Percentiles rank a stretch among this genome's conserved stretches.
Conservation (phyloP, 163 green algal species). For the Scenedesmus sp. region DNA sequence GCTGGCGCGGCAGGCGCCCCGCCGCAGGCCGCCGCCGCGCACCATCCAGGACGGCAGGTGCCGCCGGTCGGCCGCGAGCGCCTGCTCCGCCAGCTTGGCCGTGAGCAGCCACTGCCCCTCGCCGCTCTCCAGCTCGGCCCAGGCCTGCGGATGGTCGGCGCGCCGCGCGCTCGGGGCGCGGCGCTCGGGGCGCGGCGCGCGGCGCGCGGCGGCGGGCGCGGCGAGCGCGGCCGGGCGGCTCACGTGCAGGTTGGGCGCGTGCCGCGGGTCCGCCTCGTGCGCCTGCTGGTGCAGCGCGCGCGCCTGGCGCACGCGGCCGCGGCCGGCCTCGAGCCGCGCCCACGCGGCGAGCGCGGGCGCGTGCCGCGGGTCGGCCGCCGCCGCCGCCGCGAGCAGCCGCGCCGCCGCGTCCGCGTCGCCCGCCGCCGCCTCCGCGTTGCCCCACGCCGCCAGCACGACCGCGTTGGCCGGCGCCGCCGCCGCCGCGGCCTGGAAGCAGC, state of each 20-base stretch:
- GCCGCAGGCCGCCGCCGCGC: neutral
- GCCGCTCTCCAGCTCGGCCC: constrained; percentile 60
- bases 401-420: constrained; percentile 53
- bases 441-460: constrained; percentile 64
- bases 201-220: neutral
- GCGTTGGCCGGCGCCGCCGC: constrained; percentile 12
- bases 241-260: constrained; percentile 57
- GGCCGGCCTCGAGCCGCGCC: constrained; percentile 42
- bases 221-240: neutral
- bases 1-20: neutral
- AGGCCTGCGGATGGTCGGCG: constrained; percentile 66
- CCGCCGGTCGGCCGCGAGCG: constrained; percentile 37
- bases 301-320: constrained; percentile 29
- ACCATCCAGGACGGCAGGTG: constrained; percentile 58
- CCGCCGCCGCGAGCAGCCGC: constrained; percentile 52
- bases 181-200: neutral
- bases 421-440: constrained; percentile 52
- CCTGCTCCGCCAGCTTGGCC: constrained; percentile 43
- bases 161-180: neutral
- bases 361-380: constrained; percentile 11
- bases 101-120: constrained; percentile 40
- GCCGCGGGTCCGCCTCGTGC: neutral
- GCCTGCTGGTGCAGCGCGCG: constrained; percentile 45
- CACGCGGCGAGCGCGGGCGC: constrained; percentile 42
- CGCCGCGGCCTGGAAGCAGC: constrained; percentile 29